Evolutionary conservation across 148 eudicot genomes (phyloP), one percentile per base, ranked within the genome.

Genomic region (Cornus suecica): DNA sequence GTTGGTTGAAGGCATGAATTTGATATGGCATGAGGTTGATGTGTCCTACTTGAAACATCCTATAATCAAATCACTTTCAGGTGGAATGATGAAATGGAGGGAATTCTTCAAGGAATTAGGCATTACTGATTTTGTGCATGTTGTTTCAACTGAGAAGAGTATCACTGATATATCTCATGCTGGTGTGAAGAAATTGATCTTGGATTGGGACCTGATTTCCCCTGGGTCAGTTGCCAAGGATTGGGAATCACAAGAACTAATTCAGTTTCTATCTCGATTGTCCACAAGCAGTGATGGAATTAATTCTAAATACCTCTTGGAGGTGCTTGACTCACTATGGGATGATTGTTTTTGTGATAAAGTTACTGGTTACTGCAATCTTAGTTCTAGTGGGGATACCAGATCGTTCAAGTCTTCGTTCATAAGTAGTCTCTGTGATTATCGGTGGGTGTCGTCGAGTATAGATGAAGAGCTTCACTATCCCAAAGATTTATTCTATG

Each of bases 181-280:
- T 32, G 75, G 69, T 56, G 73, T 80, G 10, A 84, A 81, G 74
- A 83, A 76, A 73, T 74, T 86, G 29, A 74, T 65, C 62, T 41
- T 68, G 76, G 86, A 82, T 58, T 80, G 76, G 63, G 84, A 79
- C 65, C 69, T 80, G 68, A 70, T 89, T 10, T 78, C 89, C 37
- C 64, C 83, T 8, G 84, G 77, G 52, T 62, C 83, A 66, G n/a
- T 87, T 77, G 86, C 81, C 56, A 87, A 75, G 76, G 95, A 92
- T 87, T 95, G 97, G 97, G 97, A 91, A 86, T 95, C 99, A 61
- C 79, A 83, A 64, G 99, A 95, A 77, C 81, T 92, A 68, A 70
- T 60, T 66, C 76, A 77, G 68, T 77, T 95, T 77, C 58, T 95
- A 54, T 88, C 92, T 68, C 77, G 74, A n/a, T 66, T 92, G 65